These are phyloP conservation scores for Clonostachys sp. DNA, from an alignment of 2,329 filamentous ascomycete genomes.

Conservation along the genomic window DNA sequence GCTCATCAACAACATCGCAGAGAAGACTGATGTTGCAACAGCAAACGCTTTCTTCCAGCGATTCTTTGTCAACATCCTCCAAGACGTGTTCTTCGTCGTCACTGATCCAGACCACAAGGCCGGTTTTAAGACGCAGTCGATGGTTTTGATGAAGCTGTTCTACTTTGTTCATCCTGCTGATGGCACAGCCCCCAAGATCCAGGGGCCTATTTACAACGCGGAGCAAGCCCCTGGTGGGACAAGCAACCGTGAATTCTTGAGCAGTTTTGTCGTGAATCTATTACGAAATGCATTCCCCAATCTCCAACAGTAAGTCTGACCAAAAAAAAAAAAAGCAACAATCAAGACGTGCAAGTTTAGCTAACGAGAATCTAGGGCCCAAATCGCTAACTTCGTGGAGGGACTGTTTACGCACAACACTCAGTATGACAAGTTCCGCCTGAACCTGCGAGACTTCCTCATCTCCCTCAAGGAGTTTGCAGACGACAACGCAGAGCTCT, in stretches of 20 bases:
- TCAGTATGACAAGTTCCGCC: slow-evolving; percentile 90
- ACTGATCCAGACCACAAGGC: slow-evolving; percentile 98
- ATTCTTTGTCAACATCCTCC: slow-evolving; percentile 92
- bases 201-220: slow-evolving; percentile 81
- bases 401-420: slow-evolving; percentile 85
- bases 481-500: slow-evolving; percentile 92
- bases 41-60: slow-evolving; percentile 96
- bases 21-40: slow-evolving; percentile 80
- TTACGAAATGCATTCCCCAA: slow-evolving; percentile 91
- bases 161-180: slow-evolving; percentile 81
- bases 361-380: slow-evolving; percentile 53
- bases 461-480: slow-evolving; percentile 97
- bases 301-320: slow-evolving; percentile 69
- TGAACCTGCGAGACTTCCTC: slow-evolving; percentile 92
- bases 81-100: slow-evolving; percentile 97
- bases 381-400: slow-evolving; percentile 88
- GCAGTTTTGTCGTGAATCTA: slow-evolving; percentile 79
- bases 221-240: slow-evolving; percentile 83
- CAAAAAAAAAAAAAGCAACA: neutral
- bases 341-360: neutral
- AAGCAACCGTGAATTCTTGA: slow-evolving; percentile 85
- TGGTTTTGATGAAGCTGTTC: slow-evolving; percentile 92
- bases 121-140: slow-evolving; percentile 96
- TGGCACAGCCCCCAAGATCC: slow-evolving; percentile 72
- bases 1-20: slow-evolving; percentile 94